Evolutionary conservation across 2,329 filamentous ascomycete species (phyloP), one percentile per base, ranked within the genome.

Genomic region (Colletotrichum sp.): DNA sequence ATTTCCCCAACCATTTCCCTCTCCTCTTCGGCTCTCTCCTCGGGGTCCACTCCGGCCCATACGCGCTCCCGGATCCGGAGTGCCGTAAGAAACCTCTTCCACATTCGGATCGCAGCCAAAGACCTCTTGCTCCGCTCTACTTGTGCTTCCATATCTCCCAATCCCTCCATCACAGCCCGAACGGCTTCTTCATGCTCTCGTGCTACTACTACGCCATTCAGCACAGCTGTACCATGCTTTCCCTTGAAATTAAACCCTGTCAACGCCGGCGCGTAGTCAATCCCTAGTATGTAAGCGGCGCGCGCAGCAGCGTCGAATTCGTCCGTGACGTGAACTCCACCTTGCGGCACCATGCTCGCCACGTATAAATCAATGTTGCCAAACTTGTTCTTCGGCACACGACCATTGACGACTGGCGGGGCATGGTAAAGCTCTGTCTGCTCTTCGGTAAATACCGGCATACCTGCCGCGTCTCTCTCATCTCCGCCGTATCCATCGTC

Each of bases 291-390:
- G 72, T 90, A 92, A 1, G 96, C 95, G 2, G 96, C 96, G 67
- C 91, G 90, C 2, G 91, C 88, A 2, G 95, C 93, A 67, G 93
- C 81, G 63, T 90, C 85, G 74, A 89, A 85, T 8, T 84, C 80
- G 32, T 78, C 76, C 3, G 59, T 18, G 15, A 99, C 87, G 83
- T 99, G 95, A 3, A 92, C 90, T 2, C 95, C 96, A 0, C 97
- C 96, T 55, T 86, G 85, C 0, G 97, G 97, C 1, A 99, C 89
- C 97, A 99, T 99, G 77, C 92, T 95, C 0, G 95, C 93, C 13
- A 98, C 96, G 82, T 96, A 99, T 52, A 98, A 91, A 81, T 99
- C 97, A 75, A 99, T 93, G 81, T 99, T 99, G 13, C 96, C 96
- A 83, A 95, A 99, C 21, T 94, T 93, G 82, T 99, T 99, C 85